Base-by-base conservation (phyloP, 2,329 filamentous ascomycete genomes). In the Alternaria metachromatica region DNA sequence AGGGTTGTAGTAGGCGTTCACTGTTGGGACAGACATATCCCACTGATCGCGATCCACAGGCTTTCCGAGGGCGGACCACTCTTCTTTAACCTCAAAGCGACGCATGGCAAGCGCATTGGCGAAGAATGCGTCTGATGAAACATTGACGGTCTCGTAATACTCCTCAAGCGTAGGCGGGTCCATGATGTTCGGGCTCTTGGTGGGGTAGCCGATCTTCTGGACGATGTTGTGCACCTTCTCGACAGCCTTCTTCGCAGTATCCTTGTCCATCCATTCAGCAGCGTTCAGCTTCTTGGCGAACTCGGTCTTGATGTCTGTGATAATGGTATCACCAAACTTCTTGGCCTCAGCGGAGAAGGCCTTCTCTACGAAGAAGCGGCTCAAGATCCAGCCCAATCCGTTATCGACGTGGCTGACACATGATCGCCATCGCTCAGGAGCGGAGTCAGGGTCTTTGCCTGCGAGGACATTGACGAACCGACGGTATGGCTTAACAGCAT, bases 121-220 rank as follows among this genome's bases (percentile, higher is more conserved):
- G 68, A 91, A 91, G 76, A 86, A 88, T 0, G 82, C 80, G 5
- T 82, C 77, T 0, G 82, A 77, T 3, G 81, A 84, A 2, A 91
- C 80, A 3, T 85, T 80, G 23, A 90, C 80, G 0, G 78, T 76
- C 2, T 77, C 74, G 73, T 92, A 92, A 73, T 88, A 91, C 1
- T 84, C 74, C 15, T 84, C 79, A 3, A 92, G 80, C 7, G 81
- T 83, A 9, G 81, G 76, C 0, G 89, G 85, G 63, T 91, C 83
- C 76, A 87, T 84, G 41, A 91, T 85, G 64, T 91, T 83, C 2
- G 89, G 89, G 62, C 84, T 87, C 69, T 72, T 85, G 2, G 86
- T 88, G 2, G 89, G 89, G 71, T 90, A 91, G 2, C 89, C 89
- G 57, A 92, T 89, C 74, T 91, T 91, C 67, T 90, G 88, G 18